Evolutionary conservation across 2,329 filamentous ascomycete genomes (phyloP).

Genomic region (Aspergillus tamarii): DNA sequence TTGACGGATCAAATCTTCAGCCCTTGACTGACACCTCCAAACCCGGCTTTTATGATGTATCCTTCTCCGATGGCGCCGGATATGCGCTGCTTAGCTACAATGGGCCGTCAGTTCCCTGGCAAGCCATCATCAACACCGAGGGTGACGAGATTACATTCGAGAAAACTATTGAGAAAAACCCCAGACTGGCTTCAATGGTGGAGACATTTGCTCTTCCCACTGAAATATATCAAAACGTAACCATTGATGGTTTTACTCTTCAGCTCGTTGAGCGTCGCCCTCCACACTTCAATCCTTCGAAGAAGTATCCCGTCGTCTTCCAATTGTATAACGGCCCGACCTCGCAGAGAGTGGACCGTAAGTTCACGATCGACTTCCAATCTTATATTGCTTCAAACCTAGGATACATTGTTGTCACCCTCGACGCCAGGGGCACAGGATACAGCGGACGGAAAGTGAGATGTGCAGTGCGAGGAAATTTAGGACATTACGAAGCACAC

Average conservation of each 20-base stretch:
- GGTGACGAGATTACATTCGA: slow-evolving; percentile 67
- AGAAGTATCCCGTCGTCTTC: slow-evolving; percentile 92
- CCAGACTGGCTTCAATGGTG: slow-evolving; percentile 67
- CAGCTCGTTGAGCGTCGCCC: slow-evolving; percentile 83
- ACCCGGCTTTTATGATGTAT: slow-evolving; percentile 78
- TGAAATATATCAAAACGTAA: slow-evolving; percentile 79
- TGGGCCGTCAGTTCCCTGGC: slow-evolving; percentile 85
- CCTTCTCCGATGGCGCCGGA: slow-evolving; percentile 80
- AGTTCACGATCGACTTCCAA: slow-evolving; percentile 85
- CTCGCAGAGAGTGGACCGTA: slow-evolving; percentile 84
- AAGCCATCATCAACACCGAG: slow-evolving; percentile 85
- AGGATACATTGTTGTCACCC: slow-evolving; percentile 91
- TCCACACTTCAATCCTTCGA: slow-evolving; percentile 80
- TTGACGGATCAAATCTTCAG: slow-evolving; percentile 75
- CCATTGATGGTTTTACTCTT: slow-evolving; percentile 75
- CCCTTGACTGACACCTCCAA: slow-evolving; percentile 73
- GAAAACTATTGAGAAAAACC: slow-evolving; percentile 77
- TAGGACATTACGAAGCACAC: slow-evolving; percentile 81
- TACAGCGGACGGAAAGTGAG: slow-evolving; percentile 84
- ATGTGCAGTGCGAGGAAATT: slow-evolving; percentile 77
- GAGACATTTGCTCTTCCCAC: slow-evolving; percentile 80
- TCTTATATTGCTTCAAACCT: slow-evolving; percentile 82
- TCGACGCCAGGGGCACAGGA: slow-evolving; percentile 91
- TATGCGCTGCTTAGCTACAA: slow-evolving; percentile 84
- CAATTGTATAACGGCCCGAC: slow-evolving; percentile 91